Conservation (phyloP, 495 filamentous ascomycete genomes). For the Penicillium maclennaniae region DNA sequence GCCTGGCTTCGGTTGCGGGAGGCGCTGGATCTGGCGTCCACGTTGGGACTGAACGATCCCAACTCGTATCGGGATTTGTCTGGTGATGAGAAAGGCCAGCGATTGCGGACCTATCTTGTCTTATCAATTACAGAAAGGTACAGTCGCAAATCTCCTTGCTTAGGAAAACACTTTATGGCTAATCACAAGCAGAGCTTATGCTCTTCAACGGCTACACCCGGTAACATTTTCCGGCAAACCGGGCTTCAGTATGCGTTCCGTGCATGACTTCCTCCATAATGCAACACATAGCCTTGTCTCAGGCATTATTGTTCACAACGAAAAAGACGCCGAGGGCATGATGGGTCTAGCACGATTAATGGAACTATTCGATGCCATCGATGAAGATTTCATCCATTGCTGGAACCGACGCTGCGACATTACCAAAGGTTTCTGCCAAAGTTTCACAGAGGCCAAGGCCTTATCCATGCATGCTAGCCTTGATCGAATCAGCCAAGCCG, state of each 20-base stretch:
- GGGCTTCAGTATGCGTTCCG: conserved; percentile 34
- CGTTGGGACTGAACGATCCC: conserved; percentile 56
- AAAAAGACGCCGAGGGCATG: conserved; percentile 43
- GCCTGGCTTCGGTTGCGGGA: conserved; percentile 61
- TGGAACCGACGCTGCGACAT: conserved; percentile 40
- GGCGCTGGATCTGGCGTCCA: conserved; percentile 53
- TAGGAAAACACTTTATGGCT: background rate
- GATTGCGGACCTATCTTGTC: conserved; percentile 51
- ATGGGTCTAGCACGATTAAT: conserved; percentile 41
- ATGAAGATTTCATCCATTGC: conserved; percentile 41
- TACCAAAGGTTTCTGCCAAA: conserved; percentile 30
- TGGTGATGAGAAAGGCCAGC: conserved; percentile 42
- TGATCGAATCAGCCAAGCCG: conserved; percentile 25
- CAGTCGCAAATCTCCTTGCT: background rate
- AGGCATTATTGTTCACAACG: conserved; percentile 43
- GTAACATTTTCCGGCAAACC: conserved; percentile 39
- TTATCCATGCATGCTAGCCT: conserved; percentile 36
- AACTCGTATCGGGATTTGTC: conserved; percentile 44
- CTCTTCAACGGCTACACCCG: conserved; percentile 56
- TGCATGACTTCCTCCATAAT: conserved; percentile 38
- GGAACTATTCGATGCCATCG: conserved; percentile 42
- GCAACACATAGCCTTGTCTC: conserved; percentile 39
- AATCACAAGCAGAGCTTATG: conserved; percentile 55
- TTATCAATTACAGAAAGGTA: conserved; percentile 58
- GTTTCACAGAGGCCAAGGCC: conserved; percentile 34